Evolutionary conservation across 2,329 filamentous ascomycete species (phyloP).

Genomic region (Xylariaceae sp.): DNA sequence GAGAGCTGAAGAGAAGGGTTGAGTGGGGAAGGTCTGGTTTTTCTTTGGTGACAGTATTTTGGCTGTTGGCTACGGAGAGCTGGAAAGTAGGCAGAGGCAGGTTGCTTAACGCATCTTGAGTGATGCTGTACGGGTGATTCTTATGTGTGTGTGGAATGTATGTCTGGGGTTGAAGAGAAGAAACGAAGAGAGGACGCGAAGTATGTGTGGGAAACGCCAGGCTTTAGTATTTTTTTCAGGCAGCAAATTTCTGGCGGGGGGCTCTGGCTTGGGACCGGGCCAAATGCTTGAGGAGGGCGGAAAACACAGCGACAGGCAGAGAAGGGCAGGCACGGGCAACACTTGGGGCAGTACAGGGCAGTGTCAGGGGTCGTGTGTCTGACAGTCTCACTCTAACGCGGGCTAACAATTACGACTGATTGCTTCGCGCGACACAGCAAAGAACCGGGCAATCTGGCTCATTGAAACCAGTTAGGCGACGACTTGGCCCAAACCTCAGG

Average conservation of each 20-base stretch:
- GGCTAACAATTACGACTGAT: conserved; percentile 19
- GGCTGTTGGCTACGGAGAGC: conserved; percentile 36
- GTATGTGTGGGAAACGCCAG: conserved; percentile 18
- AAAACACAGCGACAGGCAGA: not conserved
- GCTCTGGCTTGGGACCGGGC: not conserved
- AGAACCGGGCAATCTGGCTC: conserved; percentile 8
- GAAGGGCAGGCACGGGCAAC: not conserved
- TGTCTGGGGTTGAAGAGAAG: conserved; percentile 30
- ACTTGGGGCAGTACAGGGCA: not conserved
- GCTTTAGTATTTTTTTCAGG: conserved; percentile 30
- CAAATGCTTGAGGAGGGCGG: conserved; percentile 1
- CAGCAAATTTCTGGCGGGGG: conserved; percentile 15
- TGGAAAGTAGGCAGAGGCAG: conserved; percentile 22
- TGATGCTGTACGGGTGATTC: conserved; percentile 32
- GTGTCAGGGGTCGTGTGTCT: conserved; percentile 4
- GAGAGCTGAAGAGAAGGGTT: conserved; percentile 45
- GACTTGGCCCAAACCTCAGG: conserved; percentile 15
- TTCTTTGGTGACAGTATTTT: conserved; percentile 49
- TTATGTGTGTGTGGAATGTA: conserved; percentile 30
- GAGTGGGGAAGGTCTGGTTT: conserved; percentile 42
- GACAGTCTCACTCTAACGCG: conserved; percentile 18
- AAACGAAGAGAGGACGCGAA: conserved; percentile 28
- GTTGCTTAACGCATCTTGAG: conserved; percentile 56
- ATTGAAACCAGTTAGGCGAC: conserved; percentile 20
- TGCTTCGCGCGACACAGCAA: conserved; percentile 4